Conservation (phyloP, 2,329 filamentous ascomycete species). For the Nothomitra cinnamomea region DNA sequence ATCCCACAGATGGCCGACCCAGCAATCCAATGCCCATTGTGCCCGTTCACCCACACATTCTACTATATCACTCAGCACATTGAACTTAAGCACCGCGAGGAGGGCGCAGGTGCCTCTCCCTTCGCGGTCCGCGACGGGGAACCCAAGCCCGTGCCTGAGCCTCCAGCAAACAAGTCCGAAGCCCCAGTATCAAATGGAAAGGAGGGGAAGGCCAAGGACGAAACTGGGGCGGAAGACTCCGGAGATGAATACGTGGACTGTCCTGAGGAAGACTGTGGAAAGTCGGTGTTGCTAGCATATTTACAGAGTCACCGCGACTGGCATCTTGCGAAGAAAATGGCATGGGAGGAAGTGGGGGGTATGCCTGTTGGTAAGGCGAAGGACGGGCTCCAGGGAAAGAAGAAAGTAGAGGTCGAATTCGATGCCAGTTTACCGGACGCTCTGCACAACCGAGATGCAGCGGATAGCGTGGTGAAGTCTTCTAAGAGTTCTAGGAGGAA, state of each 20-base stretch:
- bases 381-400: neutral
- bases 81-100: constrained; percentile 27
- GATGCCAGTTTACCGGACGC: neutral
- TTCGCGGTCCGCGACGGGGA: constrained; percentile 11
- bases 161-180: constrained; percentile 2
- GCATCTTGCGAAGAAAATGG: constrained; percentile 21
- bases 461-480: neutral
- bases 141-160: too few species aligned
- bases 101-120: constrained; percentile 12
- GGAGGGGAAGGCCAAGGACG: neutral
- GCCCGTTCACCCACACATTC: constrained; percentile 25
- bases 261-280: constrained; percentile 39
- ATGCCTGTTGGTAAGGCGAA: neutral
- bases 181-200: constrained; percentile 5
- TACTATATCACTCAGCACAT: constrained; percentile 29
- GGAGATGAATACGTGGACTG: constrained; percentile 31
- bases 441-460: neutral
- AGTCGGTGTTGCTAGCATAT: constrained; percentile 34
- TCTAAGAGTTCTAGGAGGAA: too few species aligned
- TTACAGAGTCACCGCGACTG: constrained; percentile 42
- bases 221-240: neutral
- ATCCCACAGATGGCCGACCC: neutral
- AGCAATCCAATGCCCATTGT: constrained; percentile 24
- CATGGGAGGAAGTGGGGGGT: neutral
- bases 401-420: neutral